Conservation (phyloP, 208 protist species). For the Phytomonas sp. region DNA sequence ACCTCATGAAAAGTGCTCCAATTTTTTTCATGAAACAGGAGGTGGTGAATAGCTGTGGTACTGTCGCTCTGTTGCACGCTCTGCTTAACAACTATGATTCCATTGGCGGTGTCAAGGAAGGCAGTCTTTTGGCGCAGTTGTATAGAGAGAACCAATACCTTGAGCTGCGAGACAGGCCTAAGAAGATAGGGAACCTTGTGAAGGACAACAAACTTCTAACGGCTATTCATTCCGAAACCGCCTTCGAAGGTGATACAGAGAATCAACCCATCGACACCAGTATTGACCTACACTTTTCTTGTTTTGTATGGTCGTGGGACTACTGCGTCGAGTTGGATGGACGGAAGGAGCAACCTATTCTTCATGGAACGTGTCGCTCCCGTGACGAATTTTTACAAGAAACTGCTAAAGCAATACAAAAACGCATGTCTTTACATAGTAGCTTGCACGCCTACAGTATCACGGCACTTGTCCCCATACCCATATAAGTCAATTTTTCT, state of each 20-base stretch:
- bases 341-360: slow-evolving; percentile 68
- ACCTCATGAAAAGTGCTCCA: slow-evolving; percentile 28
- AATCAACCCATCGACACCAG: slow-evolving; percentile 48
- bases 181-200: slow-evolving; percentile 29
- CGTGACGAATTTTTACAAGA: slow-evolving; percentile 56
- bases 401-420: slow-evolving; percentile 52
- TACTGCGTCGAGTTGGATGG: slow-evolving; percentile 93
- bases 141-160: background rate
- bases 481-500: background rate
- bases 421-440: slow-evolving; percentile 65
- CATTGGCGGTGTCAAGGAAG: slow-evolving; percentile 30
- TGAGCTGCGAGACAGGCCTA: background rate
- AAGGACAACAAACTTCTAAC: slow-evolving; percentile 24
- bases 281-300: slow-evolving; percentile 94
- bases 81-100: slow-evolving; percentile 86
- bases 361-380: slow-evolving; percentile 64
- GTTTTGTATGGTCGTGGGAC: slow-evolving; percentile 78
- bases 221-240: slow-evolving; percentile 54
- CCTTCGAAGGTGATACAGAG: slow-evolving; percentile 1
- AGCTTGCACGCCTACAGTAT: slow-evolving; percentile 68
- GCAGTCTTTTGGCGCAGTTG: slow-evolving; percentile 26
- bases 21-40: slow-evolving; percentile 91
- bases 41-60: slow-evolving; percentile 93
- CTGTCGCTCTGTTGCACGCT: slow-evolving; percentile 89
- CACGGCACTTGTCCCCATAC: slow-evolving; percentile 39